Percentiles rank a stretch among this genome's conserved stretches.
Evolutionary conservation across 2,329 filamentous ascomycete genomes (phyloP).

Genomic region (Phyllosticta citriasiana): DNA sequence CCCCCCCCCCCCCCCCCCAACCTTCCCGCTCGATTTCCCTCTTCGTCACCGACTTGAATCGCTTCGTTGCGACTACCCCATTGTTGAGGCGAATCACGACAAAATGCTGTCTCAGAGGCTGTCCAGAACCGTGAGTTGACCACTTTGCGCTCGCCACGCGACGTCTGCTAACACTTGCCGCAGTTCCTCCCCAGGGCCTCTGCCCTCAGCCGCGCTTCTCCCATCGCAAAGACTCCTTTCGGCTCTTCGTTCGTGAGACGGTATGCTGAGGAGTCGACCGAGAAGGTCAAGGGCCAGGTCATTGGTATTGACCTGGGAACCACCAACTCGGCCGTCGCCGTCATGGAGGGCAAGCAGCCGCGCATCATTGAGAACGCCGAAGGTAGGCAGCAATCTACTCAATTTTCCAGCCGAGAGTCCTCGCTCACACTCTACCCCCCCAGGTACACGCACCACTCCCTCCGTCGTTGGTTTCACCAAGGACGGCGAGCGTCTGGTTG

Average conservation of each 20-base stretch:
- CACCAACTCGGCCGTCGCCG: constrained; percentile 92
- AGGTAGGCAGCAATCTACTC: constrained; percentile 43
- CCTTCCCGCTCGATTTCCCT: constrained; percentile 10
- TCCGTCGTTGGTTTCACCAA: constrained; percentile 93
- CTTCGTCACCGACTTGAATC: constrained; percentile 17
- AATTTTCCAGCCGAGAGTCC: not conserved
- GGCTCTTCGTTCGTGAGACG: constrained; percentile 61
- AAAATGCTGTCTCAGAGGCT: constrained; percentile 33
- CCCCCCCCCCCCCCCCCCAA: too few relatives aligned
- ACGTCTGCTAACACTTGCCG: constrained; percentile 3
- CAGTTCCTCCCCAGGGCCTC: constrained; percentile 63
- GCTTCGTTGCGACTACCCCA: constrained; percentile 18
- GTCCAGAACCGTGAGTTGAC: constrained; percentile 29
- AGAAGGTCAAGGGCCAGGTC: constrained; percentile 89
- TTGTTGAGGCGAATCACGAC: constrained; percentile 17
- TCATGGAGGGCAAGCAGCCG: constrained; percentile 94
- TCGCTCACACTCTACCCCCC: constrained; percentile 9
- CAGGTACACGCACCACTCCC: constrained; percentile 80
- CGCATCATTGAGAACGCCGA: constrained; percentile 98
- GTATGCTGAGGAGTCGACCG: constrained; percentile 60
- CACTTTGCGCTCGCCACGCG: constrained; percentile 2
- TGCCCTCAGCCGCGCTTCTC: constrained; percentile 56
- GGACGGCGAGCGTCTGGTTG: constrained; percentile 90
- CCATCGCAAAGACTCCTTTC: constrained; percentile 58
- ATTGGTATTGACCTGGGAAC: constrained; percentile 98